Evolutionary conservation across 2,329 filamentous ascomycete species (phyloP), one percentile per base, ranked within the genome.

Genomic region (Emergomyces pasteurianus): DNA sequence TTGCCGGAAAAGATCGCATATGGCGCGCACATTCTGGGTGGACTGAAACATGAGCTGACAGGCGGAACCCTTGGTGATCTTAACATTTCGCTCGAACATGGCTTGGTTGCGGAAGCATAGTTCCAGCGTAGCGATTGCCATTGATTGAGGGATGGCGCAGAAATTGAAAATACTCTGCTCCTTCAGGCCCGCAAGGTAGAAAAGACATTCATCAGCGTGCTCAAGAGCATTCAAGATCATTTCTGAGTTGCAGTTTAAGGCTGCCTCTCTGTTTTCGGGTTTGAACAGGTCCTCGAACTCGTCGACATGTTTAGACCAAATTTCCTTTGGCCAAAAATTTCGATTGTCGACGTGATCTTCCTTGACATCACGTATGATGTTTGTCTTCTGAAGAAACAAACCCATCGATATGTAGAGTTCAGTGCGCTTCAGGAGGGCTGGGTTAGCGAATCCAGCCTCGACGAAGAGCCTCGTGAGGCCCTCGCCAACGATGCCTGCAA

Each of bases 151-250:
- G 65, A 99, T 99, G 61, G 92, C 92, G 55, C 91, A 91, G 74
- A 99, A 99, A 81, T 99, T 99, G 84, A 99, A 99, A 31, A 96
- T 90, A 72, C 90, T 95, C 78, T 99, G 94, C 72, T 99, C 94
- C 66, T 87, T 87, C 65, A 99, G 85, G 54, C 89, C 94, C 5
- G 92, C 92, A 79, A 99, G 90, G 78, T 97, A 99, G 79, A 92
- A 96, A n/a, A 99, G 77, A 72, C 92, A 97, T 71, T 97, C 91
- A 65, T 96, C 91, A 4, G 84, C 88, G 67, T 95, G 89, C 70
- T 86, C 85, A 50, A 99, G 80, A 5, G 92, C 90, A 69, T 94
- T 90, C 62, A 97, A 80, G 7, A 97, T 86, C 92, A 99, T 96
- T 71, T 96, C 90, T 0, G 92, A 95, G 67, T 87, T 86, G 78